phyloP scores from a whole-genome alignment of 2,329 filamentous ascomycete species.

The Aspergillus melleus region DNA sequence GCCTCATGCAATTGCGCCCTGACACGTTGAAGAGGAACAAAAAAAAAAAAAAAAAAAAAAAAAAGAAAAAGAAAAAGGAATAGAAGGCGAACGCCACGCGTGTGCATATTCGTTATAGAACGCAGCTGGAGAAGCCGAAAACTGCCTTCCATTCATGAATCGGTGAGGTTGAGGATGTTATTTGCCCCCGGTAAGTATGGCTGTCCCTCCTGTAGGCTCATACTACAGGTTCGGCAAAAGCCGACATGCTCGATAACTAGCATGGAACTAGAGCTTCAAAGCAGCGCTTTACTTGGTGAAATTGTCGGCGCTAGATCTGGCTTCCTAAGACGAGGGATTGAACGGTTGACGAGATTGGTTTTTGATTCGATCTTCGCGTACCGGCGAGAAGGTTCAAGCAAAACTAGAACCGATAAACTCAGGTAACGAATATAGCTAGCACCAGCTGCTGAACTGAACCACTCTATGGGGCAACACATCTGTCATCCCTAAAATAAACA shows the following conservation, averaged over 20 bases:
- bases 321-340: constrained; percentile 40
- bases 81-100: too few species aligned
- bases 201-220: not conserved
- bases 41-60: too few species aligned
- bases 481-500: too few species aligned
- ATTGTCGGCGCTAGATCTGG: constrained; percentile 38
- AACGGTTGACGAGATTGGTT: constrained; percentile 42
- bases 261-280: constrained; percentile 41
- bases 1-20: too few species aligned
- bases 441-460: too few species aligned
- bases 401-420: not conserved
- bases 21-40: too few species aligned
- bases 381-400: constrained; percentile 40
- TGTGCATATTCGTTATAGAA: too few species aligned
- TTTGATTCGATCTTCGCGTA: constrained; percentile 41
- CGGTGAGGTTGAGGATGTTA: constrained; percentile 31
- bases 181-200: constrained; percentile 20
- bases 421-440: too few species aligned
- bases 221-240: too few species aligned
- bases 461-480: too few species aligned
- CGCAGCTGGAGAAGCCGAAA: too few species aligned
- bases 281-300: constrained; percentile 39
- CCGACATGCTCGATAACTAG: constrained; percentile 11
- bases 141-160: constrained; percentile 41
- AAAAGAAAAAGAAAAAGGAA: too few species aligned